A percentile compares a stretch with the other conserved stretches of the same genome.
Conservation (phyloP, 257 asterid genomes). For the Fraxinus quadrangulata region DNA sequence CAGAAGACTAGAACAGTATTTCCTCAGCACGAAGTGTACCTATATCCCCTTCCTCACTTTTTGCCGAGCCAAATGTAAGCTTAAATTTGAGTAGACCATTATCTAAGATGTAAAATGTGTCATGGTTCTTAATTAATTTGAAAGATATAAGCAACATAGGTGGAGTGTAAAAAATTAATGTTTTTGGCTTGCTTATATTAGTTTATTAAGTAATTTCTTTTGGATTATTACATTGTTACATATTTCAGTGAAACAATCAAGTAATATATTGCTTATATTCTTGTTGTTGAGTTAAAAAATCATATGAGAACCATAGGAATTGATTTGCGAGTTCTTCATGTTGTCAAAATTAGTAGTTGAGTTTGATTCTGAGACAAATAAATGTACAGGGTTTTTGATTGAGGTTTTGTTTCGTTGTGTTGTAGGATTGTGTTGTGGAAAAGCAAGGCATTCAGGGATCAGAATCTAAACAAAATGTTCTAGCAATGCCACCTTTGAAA, state of each 20-base stretch:
- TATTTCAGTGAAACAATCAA: not conserved
- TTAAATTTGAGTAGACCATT: not conserved
- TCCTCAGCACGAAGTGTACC: not conserved
- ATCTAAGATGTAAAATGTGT: not conserved
- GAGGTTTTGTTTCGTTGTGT: conserved; percentile 25
- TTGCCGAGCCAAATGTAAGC: not conserved
- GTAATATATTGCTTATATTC: not conserved
- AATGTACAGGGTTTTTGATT: conserved; percentile 19
- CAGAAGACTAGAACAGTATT: not conserved
- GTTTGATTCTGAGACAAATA: conserved; percentile 7
- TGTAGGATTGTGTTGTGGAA: conserved; percentile 40
- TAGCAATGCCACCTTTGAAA: conserved; percentile 74
- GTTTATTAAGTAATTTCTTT: not conserved
- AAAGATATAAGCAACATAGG: not conserved
- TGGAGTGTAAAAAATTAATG: not conserved
- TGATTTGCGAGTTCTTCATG: conserved; percentile 2
- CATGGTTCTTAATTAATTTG: not conserved
- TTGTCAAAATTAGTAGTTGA: conserved; percentile 15
- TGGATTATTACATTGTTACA: not conserved
- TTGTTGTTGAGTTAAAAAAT: not conserved
- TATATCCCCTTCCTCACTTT: not conserved
- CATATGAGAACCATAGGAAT: conserved; percentile 16
- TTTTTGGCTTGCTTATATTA: not conserved
- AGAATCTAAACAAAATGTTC: conserved; percentile 47
- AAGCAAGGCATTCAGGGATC: conserved; percentile 38